Evolutionary conservation across 371 early-diverging fungal species (phyloP).

Genomic region (Funneliformis caledonium): DNA sequence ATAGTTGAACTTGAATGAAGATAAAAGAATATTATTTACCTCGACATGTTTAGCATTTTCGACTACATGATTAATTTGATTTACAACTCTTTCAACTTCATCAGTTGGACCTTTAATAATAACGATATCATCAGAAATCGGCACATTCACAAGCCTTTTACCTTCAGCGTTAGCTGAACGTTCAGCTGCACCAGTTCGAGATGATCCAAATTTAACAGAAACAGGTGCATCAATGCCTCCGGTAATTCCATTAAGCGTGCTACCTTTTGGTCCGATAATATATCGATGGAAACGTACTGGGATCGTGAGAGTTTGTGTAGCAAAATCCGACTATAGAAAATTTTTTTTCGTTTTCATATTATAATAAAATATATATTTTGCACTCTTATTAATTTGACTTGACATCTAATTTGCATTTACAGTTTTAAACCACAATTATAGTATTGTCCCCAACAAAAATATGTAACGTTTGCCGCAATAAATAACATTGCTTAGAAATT

Average conservation of each 20-base stretch:
- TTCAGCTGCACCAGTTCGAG: conserved; percentile 43
- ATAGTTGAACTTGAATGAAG: not conserved
- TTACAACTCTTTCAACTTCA: conserved; percentile 73
- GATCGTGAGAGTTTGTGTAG: conserved; percentile 63
- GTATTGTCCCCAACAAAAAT: too few relatives aligned
- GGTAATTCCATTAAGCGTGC: conserved; percentile 69
- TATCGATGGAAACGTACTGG: conserved; percentile 77
- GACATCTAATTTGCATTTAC: not conserved
- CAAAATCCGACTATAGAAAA: conserved; percentile 64
- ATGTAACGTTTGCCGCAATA: too few relatives aligned
- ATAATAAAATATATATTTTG: not conserved
- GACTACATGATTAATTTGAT: conserved; percentile 66
- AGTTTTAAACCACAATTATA: too few relatives aligned
- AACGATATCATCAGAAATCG: conserved; percentile 62
- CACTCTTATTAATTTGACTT: too few relatives aligned
- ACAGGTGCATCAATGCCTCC: conserved; percentile 63
- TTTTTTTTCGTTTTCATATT: not conserved
- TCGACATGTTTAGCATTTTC: conserved; percentile 74
- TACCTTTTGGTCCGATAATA: conserved; percentile 78
- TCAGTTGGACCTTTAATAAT: conserved; percentile 80
- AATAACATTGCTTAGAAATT: not conserved
- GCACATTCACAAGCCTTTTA: conserved; percentile 50
- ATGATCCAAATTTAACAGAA: conserved; percentile 72
- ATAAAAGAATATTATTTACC: conserved; percentile 40
- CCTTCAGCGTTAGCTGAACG: conserved; percentile 42